Evolutionary conservation across 768 basidiomycete genomes (phyloP), one percentile per base, ranked within the genome.

Genomic region (Tricholoma hemisulphureum): DNA sequence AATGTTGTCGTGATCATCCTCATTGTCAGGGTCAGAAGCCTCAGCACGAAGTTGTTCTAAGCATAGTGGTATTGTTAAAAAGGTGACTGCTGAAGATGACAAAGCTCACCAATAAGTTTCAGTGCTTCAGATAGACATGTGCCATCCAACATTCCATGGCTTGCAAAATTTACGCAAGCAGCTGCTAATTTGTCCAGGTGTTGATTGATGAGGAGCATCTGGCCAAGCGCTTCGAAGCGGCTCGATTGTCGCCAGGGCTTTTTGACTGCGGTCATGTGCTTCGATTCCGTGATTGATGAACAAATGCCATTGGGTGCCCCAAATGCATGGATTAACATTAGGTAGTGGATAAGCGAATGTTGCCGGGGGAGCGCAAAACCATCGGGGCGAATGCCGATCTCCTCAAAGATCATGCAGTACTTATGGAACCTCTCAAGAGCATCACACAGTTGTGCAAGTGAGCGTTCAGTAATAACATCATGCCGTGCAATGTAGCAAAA

Each of bases 341-440:
- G 21, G 35, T 66, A 67, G 26, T 67, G 63, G 9, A 65, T 28
- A 3, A 69, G 49, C 3, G 68, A 55, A 37, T 69, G 67, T 51
- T 66, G 73, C 6, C 68, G 65, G 14, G 70, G 71, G 6, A 74
- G 60, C 2, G 65, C 65, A 21, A 67, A 61, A 24, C 61, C 57
- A 2, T 24, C 39, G 9, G 41, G 41, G 7, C n/a, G n/a, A n/a
- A n/a, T n/a, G n/a, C n/a, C n/a, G n/a, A n/a, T n/a, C n/a, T n/a
- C n/a, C n/a, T n/a, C 67, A 66, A 5, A 67, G 70, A 75, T 60
- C 3, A 60, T 18, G 0, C 71, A 71, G 13, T 64, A 60, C 13
- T 63, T 21, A 41, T 76, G 73, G 49, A 73, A 77, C 2, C 51
- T 29, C 4, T 29, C 53, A 23, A 76, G 63, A 4, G 62, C 57